Percentiles rank a stretch among this genome's conserved stretches.
Conservation (phyloP, 345 rosid genomes). For the Syzygium oleosum region DNA sequence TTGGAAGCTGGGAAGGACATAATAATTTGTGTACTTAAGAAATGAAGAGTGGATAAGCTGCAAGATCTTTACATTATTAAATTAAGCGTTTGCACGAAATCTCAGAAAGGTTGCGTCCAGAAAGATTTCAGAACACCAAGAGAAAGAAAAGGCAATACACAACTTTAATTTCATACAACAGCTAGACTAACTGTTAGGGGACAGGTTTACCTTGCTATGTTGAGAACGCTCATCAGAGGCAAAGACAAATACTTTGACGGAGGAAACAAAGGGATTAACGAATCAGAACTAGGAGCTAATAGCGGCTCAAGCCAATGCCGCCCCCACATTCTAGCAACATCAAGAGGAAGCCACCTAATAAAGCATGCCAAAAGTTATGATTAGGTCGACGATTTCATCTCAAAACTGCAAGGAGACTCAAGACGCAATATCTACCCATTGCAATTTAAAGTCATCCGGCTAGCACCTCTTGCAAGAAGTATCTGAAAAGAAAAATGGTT, state of each 20-base stretch:
- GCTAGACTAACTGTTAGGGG: background rate
- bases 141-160: background rate
- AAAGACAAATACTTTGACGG: constrained; percentile 75
- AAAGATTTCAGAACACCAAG: background rate
- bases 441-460: constrained; percentile 72
- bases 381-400: background rate
- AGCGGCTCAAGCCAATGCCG: constrained; percentile 97
- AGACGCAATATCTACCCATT: constrained; percentile 48
- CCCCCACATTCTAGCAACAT: constrained; percentile 98
- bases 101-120: background rate
- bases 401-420: background rate
- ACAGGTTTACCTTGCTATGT: constrained; percentile 73
- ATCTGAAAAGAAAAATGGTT: constrained; percentile 33
- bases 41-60: background rate
- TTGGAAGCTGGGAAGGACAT: background rate
- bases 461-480: constrained; percentile 83
- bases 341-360: constrained; percentile 90
- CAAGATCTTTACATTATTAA: background rate
- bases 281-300: constrained; percentile 64
- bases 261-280: constrained; percentile 60
- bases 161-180: background rate
- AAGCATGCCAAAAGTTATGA: background rate
- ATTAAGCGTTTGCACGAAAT: background rate
- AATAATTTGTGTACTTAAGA: background rate
- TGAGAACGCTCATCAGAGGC: constrained; percentile 83